Evolutionary conservation across 139 green algal genomes (phyloP).

Genomic region (Parachlorella kessleri): DNA sequence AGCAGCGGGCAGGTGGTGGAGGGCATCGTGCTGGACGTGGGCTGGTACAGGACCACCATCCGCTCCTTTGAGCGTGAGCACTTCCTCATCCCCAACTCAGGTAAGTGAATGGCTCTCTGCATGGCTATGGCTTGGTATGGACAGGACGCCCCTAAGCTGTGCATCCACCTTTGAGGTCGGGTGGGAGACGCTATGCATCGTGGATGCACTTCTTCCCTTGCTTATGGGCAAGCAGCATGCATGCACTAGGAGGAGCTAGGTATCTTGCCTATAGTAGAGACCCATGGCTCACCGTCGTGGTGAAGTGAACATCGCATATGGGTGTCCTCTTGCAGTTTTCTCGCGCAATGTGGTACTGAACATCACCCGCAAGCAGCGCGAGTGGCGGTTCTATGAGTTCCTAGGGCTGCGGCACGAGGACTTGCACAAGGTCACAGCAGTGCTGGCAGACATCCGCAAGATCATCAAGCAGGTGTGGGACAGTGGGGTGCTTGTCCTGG

Average conservation of each 20-base stretch:
- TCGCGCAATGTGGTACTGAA: conserved; percentile 91
- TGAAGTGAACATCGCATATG: too few relatives aligned
- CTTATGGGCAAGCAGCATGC: too few relatives aligned
- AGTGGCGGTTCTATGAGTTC: conserved; percentile 91
- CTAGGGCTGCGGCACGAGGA: conserved; percentile 62
- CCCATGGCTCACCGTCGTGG: too few relatives aligned
- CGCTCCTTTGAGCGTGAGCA: conserved; percentile 83
- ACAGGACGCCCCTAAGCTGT: too few relatives aligned
- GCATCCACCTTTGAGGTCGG: too few relatives aligned
- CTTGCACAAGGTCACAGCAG: conserved; percentile 29
- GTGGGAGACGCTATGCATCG: too few relatives aligned
- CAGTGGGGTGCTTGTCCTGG: background rate
- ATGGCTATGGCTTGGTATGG: too few relatives aligned
- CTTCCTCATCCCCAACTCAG: conserved; percentile 65
- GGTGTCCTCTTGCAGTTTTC: conserved; percentile 85
- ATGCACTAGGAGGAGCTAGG: too few relatives aligned
- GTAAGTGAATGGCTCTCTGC: too few relatives aligned
- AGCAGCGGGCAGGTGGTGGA: conserved; percentile 69
- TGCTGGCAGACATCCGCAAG: conserved; percentile 76
- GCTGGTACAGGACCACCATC: conserved; percentile 90
- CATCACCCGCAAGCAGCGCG: conserved; percentile 81
- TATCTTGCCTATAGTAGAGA: too few relatives aligned
- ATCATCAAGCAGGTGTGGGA: conserved; percentile 42
- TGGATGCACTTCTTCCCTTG: too few relatives aligned
- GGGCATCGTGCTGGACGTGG: conserved; percentile 91